Evolutionary conservation across 2,329 filamentous ascomycete species (phyloP).

Genomic region (Cucurbitaria berberidis): DNA sequence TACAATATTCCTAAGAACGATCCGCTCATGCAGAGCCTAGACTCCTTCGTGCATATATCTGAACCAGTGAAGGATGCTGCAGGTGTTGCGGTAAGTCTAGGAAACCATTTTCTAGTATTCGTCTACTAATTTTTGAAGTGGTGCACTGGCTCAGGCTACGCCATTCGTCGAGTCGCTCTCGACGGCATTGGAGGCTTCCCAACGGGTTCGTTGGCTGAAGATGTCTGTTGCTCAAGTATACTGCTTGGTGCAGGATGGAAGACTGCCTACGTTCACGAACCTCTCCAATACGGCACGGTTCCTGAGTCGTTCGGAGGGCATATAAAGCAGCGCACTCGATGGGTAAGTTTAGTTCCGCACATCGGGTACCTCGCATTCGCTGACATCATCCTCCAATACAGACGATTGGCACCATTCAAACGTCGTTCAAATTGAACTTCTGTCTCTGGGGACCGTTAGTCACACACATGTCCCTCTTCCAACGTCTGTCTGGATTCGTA

Average conservation of each 20-base stretch:
- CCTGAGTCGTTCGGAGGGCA: slow-evolving; percentile 23
- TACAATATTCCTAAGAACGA: slow-evolving; percentile 67
- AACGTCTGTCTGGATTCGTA: slow-evolving; percentile 14
- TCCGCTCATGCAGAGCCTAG: slow-evolving; percentile 63
- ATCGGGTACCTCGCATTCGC: background rate
- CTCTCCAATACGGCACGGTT: slow-evolving; percentile 29
- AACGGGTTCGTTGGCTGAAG: slow-evolving; percentile 65
- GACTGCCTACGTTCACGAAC: slow-evolving; percentile 52
- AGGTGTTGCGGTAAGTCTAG: slow-evolving; percentile 55
- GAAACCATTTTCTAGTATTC: background rate
- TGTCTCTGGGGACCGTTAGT: slow-evolving; percentile 22
- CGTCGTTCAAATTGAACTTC: slow-evolving; percentile 24
- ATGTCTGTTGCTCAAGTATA: slow-evolving; percentile 64
- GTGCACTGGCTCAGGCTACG: slow-evolving; percentile 69
- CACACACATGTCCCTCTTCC: slow-evolving; percentile 8
- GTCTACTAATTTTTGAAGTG: slow-evolving; percentile 24
- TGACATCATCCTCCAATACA: background rate
- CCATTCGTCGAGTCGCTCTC: slow-evolving; percentile 64
- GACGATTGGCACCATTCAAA: slow-evolving; percentile 28
- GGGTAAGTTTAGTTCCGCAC: slow-evolving; percentile 8
- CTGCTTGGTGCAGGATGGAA: slow-evolving; percentile 68
- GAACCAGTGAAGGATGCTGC: slow-evolving; percentile 55
- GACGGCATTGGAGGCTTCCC: slow-evolving; percentile 68
- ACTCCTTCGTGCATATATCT: slow-evolving; percentile 64
- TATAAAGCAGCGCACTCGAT: slow-evolving; percentile 30